Base-by-base conservation (phyloP, 352 stramenopile genomes). In the Globisporangium radiosum region DNA sequence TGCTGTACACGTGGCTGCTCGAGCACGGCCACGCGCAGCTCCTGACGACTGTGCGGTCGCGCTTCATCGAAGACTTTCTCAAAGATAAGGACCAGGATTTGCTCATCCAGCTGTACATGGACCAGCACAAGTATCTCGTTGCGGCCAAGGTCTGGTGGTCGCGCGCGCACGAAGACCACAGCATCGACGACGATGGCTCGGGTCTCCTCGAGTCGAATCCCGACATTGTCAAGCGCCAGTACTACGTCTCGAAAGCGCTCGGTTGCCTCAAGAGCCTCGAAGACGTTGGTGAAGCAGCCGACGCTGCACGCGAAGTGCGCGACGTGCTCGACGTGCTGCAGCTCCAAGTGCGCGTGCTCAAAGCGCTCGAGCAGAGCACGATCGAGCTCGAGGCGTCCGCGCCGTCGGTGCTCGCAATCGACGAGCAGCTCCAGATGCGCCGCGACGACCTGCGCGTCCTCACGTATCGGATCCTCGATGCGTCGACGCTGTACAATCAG, bases 61-160 rank as follows among this genome's bases (percentile, higher is more conserved):
- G 75, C 9, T 91, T 79, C 60, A 91, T 93, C 57, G 85, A 95
- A 68, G 77, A 81, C 6, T 95, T 92, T 55, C 54, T 95, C 25
- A 88, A 93, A 65, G 73, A 79, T 50, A 87, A 88, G 57, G 84
- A 95, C 55, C 79, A 92, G 63, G 83, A 95, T 62, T 60, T 95
- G 42, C 75, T 95, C 9, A 76, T 95, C 43, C 87, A 91, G 64
- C 71, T 89, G 48, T 93, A 95, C 63, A 91, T 95, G 81, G 78
- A 92, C 17, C 83, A 93, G 56, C 78, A 87, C 25, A 91, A 90
- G 62, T 95, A 91, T 61, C 68, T 95, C 25, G 67, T 88, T 7
- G 85, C 85, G 0, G 85, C 85, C 0, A 91, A 93, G 59, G 80
- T 93, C 2, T 92, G 85, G 79, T 95, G 85, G 85, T 65, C 71